Base-by-base conservation (phyloP, 2,329 filamentous ascomycete genomes). In the Trematosphaeria pertusa region DNA sequence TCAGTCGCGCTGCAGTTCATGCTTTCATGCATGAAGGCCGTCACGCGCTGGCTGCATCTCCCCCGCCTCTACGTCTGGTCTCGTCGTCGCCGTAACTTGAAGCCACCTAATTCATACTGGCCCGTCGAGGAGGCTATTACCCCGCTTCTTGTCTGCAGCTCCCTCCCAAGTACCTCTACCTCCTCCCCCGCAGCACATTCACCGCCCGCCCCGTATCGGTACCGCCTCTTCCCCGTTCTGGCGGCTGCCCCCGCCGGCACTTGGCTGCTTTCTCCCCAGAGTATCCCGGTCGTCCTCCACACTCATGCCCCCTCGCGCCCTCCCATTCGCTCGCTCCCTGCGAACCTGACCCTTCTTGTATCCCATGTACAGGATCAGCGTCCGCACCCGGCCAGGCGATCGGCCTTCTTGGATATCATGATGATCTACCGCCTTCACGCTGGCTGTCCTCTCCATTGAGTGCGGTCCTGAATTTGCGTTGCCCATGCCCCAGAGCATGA, bases 361-460 rank as follows among this genome's bases (percentile, higher is more conserved):
- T 68, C 50, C 64, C 65, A 64, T 66, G 68, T 72, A 71, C 67
- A 66, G 63, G 69, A 71, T 71, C 68, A 66, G 61, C 67, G 56
- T 62, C 61, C 53, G 57, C 62, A 58, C 64, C 63, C 42, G 54
- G 53, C 53, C 62, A 57, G 26, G 58, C 58, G 49, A 63, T 64
- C 64, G 62, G 61, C 65, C 57, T 67, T 59, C 62, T 62, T 67
- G 62, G 59, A 66, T 67, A 69, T 64, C 68, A 70, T 71, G 48
- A 65, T 69, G 62, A 68, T 71, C 61, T 62, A 65, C 64, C 59
- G 59, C 63, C 56, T 64, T 56, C 58, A 58, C 51, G 48, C 50
- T 64, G 60, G 49, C 53, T 55, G 53, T 61, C 61, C 56, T 64
- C 58, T 58, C 54, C 53, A 63, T 55, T 69, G 62, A 63, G 50